Conservation (phyloP, 768 basidiomycete species). For the Trametes cubensis region DNA sequence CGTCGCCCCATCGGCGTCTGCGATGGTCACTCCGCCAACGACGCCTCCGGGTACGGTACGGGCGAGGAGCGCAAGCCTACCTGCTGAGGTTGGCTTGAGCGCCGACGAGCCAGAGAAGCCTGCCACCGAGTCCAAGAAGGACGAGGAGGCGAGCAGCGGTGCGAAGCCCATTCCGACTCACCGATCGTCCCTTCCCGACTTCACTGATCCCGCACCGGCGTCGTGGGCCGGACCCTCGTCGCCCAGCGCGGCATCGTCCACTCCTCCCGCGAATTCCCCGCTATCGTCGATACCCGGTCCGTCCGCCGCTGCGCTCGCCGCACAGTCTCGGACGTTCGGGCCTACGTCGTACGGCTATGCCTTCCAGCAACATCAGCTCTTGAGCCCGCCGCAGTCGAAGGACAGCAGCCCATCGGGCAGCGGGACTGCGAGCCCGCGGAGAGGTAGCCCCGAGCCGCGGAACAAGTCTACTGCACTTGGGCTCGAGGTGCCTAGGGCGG, state of each 20-base stretch:
- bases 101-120: constrained; percentile 19
- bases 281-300: constrained; percentile 22
- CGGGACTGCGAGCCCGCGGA: constrained; percentile 20
- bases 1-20: constrained; percentile 42
- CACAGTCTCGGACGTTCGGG: constrained; percentile 13
- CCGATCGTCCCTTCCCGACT: neutral
- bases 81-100: constrained; percentile 15
- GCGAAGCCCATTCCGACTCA: neutral
- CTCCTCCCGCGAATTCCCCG: constrained; percentile 12
- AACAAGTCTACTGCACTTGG: constrained; percentile 10
- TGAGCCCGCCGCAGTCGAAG: constrained; percentile 30
- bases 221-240: constrained; percentile 11
- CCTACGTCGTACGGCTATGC: constrained; percentile 16
- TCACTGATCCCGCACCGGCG: neutral
- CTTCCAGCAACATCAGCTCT: constrained; percentile 23
- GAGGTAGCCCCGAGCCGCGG: constrained; percentile 20
- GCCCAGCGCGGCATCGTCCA: constrained; percentile 10
- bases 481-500: constrained; percentile 1
- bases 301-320: constrained; percentile 17
- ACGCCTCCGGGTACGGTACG: constrained; percentile 29
- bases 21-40: constrained; percentile 33
- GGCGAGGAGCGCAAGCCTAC: constrained; percentile 23
- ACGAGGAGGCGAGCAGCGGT: constrained; percentile 1
- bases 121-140: neutral
- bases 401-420: constrained; percentile 22